phyloP scores from a whole-genome alignment of 2,329 filamentous ascomycete genomes.

The Alternaria burnsii region DNA sequence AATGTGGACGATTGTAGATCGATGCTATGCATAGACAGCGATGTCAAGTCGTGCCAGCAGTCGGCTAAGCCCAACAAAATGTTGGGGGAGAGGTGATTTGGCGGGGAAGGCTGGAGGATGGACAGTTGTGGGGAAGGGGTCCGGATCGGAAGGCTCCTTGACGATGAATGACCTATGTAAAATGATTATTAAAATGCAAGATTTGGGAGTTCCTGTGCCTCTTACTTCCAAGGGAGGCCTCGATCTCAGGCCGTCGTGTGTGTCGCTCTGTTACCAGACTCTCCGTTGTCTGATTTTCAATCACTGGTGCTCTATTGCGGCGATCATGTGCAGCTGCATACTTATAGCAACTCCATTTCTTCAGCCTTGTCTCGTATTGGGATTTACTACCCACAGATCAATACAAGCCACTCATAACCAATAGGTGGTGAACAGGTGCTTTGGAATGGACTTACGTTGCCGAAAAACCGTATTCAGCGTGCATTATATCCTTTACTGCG shows the following conservation, averaged over 20 bases:
- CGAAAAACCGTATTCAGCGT: background rate
- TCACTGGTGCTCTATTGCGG: background rate
- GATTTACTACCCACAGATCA: background rate
- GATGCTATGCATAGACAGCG: background rate
- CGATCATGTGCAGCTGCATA: background rate
- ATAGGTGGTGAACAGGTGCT: background rate
- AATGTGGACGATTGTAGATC: background rate
- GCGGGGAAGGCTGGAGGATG: background rate
- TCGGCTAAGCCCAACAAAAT: background rate
- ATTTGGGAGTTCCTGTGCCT: rapidly evolving
- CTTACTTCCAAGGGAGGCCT: rapidly evolving
- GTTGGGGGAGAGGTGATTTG: background rate
- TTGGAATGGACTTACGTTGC: background rate
- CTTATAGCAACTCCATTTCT: background rate
- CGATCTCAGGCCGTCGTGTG: too few relatives aligned
- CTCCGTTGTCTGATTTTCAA: background rate
- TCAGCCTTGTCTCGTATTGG: background rate
- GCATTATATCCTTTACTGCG: background rate
- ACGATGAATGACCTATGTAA: background rate
- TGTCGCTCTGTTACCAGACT: too few relatives aligned
- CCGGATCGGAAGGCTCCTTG: background rate
- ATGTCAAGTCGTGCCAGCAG: background rate
- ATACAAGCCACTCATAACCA: rapidly evolving
- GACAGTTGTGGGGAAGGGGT: background rate
- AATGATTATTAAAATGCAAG: rapidly evolving